Evolutionary conservation across 805 yeast genomes (phyloP), one percentile per base, ranked within the genome.

Genomic region (Starmerella khaoyaiensis): DNA sequence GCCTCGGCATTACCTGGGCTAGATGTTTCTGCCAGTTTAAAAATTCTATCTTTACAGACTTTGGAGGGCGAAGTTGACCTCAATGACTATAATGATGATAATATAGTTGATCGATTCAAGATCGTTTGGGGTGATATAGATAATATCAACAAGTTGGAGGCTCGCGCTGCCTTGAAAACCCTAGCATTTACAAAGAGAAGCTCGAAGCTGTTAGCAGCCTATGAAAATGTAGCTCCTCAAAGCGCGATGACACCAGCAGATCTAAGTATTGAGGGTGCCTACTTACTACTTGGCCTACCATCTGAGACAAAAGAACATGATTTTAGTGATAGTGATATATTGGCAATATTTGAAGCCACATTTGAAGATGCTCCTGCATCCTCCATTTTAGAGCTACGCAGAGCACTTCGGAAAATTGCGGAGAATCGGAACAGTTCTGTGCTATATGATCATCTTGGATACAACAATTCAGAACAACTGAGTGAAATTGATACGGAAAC

Each of bases 331-430:
- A 90, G 80, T 44, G 72, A 79, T 30, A 69, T 82, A 3, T 65
- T 74, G 21, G 78, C 93, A 1, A 86, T 93, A 0, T 79, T 72
- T 50, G 75, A 78, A 40, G 64, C 78, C 29, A 74, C 74, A 41
- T 51, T 67, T 2, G 69, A 70, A 22, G 68, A 62, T 49, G 61
- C 66, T 45, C 40, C 56, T 11, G 63, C 65, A 2, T 58, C 59
- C n/a, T 74, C 74, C 35, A 63, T 79, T 20, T 60, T 75, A 25
- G 61, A 57, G 5, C 62, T 80, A 29, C 68, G 87, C 51, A 61
- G 63, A 29, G 72, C 79, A 1, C 57, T 84, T 30, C 62, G 69
- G 24, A 57, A 63, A 2, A 63, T 82, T 33, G 83, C 79, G 0
- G 60, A 59, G 5, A 57, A 61, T 4, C 68, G 71, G 42, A 63